Percentiles rank a stretch among this genome's conserved stretches.
phyloP scores from a whole-genome alignment of 2,329 filamentous ascomycete genomes.

The Diaporthe sp. region DNA sequence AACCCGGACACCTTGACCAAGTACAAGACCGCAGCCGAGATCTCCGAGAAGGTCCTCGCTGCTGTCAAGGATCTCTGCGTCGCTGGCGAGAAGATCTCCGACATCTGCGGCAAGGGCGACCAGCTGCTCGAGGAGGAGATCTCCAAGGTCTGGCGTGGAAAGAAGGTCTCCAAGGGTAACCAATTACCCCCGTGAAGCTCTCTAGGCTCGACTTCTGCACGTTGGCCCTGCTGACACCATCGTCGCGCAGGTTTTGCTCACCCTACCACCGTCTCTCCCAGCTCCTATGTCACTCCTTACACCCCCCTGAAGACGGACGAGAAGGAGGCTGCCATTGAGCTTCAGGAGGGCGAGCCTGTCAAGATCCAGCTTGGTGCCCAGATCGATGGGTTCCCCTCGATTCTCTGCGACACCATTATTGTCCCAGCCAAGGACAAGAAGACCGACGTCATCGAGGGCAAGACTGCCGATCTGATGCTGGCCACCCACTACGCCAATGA shows the following conservation, averaged over 20 bases:
- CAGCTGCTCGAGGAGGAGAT: constrained; percentile 95
- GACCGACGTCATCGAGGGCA: constrained; percentile 77
- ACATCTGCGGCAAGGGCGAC: constrained; percentile 96
- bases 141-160: constrained; percentile 96
- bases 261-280: constrained; percentile 94
- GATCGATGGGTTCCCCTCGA: constrained; percentile 96
- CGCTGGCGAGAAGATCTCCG: constrained; percentile 91
- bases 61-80: constrained; percentile 81
- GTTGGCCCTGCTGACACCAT: constrained; percentile 20
- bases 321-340: constrained; percentile 82
- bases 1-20: constrained; percentile 97
- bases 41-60: constrained; percentile 95
- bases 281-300: constrained; percentile 95
- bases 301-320: constrained; percentile 90
- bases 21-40: constrained; percentile 96
- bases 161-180: constrained; percentile 92
- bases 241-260: constrained; percentile 80
- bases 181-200: constrained; percentile 46
- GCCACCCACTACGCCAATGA: constrained; percentile 97
- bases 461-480: constrained; percentile 87
- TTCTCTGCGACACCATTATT: constrained; percentile 93
- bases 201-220: background rate
- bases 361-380: constrained; percentile 99
- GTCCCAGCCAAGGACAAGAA: constrained; percentile 74
- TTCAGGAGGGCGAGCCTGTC: constrained; percentile 88